Evolutionary conservation across 352 stramenopile genomes (phyloP).

Genomic region (Phytopythium delawarense): DNA sequence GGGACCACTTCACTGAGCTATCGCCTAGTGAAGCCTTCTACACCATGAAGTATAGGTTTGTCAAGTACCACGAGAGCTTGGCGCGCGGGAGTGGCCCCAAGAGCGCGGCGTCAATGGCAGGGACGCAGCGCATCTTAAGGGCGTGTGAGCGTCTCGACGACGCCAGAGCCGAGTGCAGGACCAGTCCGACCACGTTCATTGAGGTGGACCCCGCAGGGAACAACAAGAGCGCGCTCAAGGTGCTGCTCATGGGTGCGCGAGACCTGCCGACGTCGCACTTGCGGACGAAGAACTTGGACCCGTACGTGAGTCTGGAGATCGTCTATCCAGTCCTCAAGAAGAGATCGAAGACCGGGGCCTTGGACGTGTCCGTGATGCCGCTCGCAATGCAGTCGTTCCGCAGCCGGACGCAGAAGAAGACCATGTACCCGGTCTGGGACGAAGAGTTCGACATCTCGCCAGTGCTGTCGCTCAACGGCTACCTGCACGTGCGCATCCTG

Average conservation of each 20-base stretch:
- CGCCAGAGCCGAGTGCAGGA: conserved; percentile 34
- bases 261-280: conserved; percentile 61
- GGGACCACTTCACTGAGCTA: conserved; percentile 49
- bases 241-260: conserved; percentile 41
- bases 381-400: conserved; percentile 25
- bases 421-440: conserved; percentile 74
- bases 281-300: conserved; percentile 66
- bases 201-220: conserved; percentile 53
- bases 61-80: conserved; percentile 24
- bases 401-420: conserved; percentile 69
- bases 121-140: conserved; percentile 46
- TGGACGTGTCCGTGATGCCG: conserved; percentile 1
- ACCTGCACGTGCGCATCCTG: conserved; percentile 55
- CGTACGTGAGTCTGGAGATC: conserved; percentile 62
- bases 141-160: conserved; percentile 51
- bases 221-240: conserved; percentile 48
- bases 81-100: conserved; percentile 11
- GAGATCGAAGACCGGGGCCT: neutral
- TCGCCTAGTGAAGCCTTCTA: conserved; percentile 42
- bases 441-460: conserved; percentile 68
- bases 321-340: conserved; percentile 40
- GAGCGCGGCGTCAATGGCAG: conserved; percentile 14
- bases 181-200: conserved; percentile 51
- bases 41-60: conserved; percentile 33
- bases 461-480: conserved; percentile 60